These are phyloP conservation scores for Serpula lacrymans DNA, from an alignment of 768 basidiomycete species.

Conservation along the genomic window DNA sequence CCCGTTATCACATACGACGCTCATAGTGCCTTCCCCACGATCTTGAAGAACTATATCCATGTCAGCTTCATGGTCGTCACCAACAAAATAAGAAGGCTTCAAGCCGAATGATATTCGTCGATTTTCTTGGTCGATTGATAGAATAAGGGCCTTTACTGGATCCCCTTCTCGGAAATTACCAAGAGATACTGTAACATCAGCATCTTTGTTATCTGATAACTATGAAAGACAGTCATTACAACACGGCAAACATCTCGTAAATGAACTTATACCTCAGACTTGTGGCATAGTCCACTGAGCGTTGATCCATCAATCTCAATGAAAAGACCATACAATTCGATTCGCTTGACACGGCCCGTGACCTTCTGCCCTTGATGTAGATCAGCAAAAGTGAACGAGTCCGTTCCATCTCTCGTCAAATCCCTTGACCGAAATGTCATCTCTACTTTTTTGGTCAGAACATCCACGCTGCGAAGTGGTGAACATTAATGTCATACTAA, in stretches of 20 bases:
- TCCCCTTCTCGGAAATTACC: conserved; percentile 85
- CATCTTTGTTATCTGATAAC: conserved; percentile 86
- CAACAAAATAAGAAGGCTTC: conserved; percentile 83
- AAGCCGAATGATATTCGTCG: conserved; percentile 79
- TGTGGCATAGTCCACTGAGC: conserved; percentile 89
- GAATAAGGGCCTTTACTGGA: conserved; percentile 73
- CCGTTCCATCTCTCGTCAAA: conserved; percentile 35
- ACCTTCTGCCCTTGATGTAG: conserved; percentile 80
- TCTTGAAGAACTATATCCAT: conserved; percentile 28
- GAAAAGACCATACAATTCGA: conserved; percentile 92
- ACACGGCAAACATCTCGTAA: neutral
- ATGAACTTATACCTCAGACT: conserved; percentile 69
- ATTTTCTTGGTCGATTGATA: conserved; percentile 71
- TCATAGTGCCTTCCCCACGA: conserved; percentile 22
- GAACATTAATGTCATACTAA: conserved; percentile 4
- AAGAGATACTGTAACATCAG: conserved; percentile 74
- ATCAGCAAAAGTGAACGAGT: conserved; percentile 45
- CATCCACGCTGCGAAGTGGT: conserved; percentile 56
- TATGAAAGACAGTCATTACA: conserved; percentile 27
- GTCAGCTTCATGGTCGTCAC: conserved; percentile 53
- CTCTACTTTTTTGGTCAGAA: conserved; percentile 76
- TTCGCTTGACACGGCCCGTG: conserved; percentile 69
- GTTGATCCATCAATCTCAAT: conserved; percentile 83
- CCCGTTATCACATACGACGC: conserved; percentile 27
- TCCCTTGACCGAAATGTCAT: conserved; percentile 80